These are phyloP conservation scores for Phoma sp. DNA, from an alignment of 2,329 filamentous ascomycete genomes.

Conservation along the genomic window DNA sequence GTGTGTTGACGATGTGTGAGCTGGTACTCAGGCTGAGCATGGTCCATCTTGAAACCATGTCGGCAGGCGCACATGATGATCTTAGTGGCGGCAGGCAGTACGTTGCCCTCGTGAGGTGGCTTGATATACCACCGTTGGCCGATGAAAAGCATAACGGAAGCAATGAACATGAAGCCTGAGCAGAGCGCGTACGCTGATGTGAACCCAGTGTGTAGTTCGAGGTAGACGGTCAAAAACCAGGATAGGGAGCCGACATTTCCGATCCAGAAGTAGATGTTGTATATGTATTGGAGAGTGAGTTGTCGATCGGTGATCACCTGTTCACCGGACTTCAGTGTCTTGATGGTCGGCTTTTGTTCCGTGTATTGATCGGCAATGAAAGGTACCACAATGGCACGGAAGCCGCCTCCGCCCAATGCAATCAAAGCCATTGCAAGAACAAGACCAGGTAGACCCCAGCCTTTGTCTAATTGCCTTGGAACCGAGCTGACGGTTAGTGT, in stretches of 20 bases:
- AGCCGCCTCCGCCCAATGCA: conserved; percentile 48
- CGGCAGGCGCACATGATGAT: conserved; percentile 35
- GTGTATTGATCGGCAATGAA: conserved; percentile 48
- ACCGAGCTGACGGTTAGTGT: conserved; percentile 32
- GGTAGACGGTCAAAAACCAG: conserved; percentile 65
- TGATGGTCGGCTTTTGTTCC: conserved; percentile 25
- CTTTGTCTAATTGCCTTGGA: conserved; percentile 22
- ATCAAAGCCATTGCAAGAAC: conserved; percentile 44
- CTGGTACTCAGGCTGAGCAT: conserved; percentile 36
- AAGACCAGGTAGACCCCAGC: conserved; percentile 36
- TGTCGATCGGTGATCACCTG: conserved; percentile 42
- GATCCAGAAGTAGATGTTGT: conserved; percentile 49
- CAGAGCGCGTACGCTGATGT: conserved; percentile 68
- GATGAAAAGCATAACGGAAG: conserved; percentile 60
- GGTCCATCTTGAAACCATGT: conserved; percentile 36
- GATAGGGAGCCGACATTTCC: conserved; percentile 73
- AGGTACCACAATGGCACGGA: conserved; percentile 44
- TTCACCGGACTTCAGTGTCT: conserved; percentile 36
- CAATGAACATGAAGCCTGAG: conserved; percentile 67
- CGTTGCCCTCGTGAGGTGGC: conserved; percentile 29
- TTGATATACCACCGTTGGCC: conserved; percentile 30
- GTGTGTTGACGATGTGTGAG: conserved; percentile 23
- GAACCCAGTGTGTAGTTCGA: conserved; percentile 72
- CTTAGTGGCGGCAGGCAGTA: conserved; percentile 31
- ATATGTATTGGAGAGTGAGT: conserved; percentile 48